Conservation (phyloP, 805 yeast species). For the Ogataea degrootiae region DNA sequence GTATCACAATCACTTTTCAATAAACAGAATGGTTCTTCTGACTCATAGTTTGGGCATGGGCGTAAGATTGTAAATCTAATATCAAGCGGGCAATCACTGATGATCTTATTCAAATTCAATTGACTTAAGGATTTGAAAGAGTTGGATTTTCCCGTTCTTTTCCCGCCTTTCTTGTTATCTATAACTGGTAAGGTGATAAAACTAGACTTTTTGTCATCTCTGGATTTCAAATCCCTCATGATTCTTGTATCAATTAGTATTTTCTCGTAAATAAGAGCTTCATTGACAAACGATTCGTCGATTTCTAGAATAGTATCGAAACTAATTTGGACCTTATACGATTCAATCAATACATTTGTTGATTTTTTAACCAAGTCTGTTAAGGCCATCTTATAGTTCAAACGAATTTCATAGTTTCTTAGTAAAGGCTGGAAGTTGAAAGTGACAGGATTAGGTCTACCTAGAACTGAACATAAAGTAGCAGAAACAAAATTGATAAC, state of each 20-base stretch:
- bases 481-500: slow-evolving; percentile 44
- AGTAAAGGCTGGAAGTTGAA: slow-evolving; percentile 31
- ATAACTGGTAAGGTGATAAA: slow-evolving; percentile 26
- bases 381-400: slow-evolving; percentile 41
- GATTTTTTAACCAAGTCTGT: slow-evolving; percentile 46
- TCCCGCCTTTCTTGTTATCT: slow-evolving; percentile 20
- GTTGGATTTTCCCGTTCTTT: slow-evolving; percentile 8
- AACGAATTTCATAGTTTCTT: slow-evolving; percentile 29
- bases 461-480: slow-evolving; percentile 45
- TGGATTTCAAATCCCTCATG: slow-evolving; percentile 16
- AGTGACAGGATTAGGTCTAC: slow-evolving; percentile 52
- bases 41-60: slow-evolving; percentile 19
- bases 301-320: slow-evolving; percentile 37
- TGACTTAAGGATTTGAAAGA: slow-evolving; percentile 18
- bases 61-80: slow-evolving; percentile 27
- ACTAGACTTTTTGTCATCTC: slow-evolving; percentile 21
- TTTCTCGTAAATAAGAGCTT: slow-evolving; percentile 33
- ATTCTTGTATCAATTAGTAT: slow-evolving; percentile 27
- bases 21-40: slow-evolving; percentile 24
- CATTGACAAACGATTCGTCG: slow-evolving; percentile 38
- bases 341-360: slow-evolving; percentile 47
- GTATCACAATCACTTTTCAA: slow-evolving; percentile 33
- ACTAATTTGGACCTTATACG: slow-evolving; percentile 42
- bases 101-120: slow-evolving; percentile 12
- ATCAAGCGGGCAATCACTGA: slow-evolving; percentile 28